A percentile compares a stretch with the other conserved stretches of the same genome.
These are phyloP conservation scores for Xylariales sp. DNA, from an alignment of 2,329 filamentous ascomycete species.

Conservation along the genomic window DNA sequence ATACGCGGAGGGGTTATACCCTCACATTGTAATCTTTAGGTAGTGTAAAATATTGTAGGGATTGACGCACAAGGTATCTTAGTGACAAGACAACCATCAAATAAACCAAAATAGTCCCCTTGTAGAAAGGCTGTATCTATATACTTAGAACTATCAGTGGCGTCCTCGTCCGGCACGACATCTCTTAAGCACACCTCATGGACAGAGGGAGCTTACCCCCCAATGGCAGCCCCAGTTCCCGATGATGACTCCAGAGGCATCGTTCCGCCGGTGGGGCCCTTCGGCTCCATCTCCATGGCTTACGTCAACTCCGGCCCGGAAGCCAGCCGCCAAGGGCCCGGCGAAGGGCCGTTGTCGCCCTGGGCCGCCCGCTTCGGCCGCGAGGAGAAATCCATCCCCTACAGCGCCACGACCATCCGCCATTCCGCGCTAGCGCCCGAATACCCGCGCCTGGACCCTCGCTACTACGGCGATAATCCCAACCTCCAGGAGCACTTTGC, in stretches of 20 bases:
- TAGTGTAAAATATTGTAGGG: no score
- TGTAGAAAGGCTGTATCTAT: no score
- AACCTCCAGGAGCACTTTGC: not conserved
- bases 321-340: not conserved
- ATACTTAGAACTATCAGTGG: no score
- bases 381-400: not conserved
- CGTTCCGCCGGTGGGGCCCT: not conserved
- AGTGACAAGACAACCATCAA: no score
- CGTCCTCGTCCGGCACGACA: no score
- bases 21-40: no score
- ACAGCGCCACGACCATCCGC: not conserved
- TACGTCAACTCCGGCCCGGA: no score
- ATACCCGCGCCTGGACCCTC: slow-evolving; percentile 11
- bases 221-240: not conserved
- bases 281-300: not conserved
- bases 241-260: not conserved
- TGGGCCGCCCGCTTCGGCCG: slow-evolving; percentile 9
- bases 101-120: no score
- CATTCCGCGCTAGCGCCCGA: slow-evolving; percentile 18
- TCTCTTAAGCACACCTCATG: not conserved
- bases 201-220: no score
- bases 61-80: no score
- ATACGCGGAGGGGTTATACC: no score
- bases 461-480: slow-evolving; percentile 11
- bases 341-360: slow-evolving; percentile 1